Conservation (phyloP, 2,329 filamentous ascomycete species). For the Herpotrichia juniperi region DNA sequence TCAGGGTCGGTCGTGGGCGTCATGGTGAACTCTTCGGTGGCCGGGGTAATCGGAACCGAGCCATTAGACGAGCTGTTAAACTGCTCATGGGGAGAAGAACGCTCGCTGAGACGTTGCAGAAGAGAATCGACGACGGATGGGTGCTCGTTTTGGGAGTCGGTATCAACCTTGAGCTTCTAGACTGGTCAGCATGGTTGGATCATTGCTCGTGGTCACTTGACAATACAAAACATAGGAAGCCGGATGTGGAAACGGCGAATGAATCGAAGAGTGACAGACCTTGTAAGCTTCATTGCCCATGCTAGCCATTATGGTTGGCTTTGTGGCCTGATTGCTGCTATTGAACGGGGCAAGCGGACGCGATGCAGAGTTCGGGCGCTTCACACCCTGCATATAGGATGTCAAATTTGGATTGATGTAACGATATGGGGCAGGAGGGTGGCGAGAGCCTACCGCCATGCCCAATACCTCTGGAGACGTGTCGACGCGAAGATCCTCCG, state of each 20-base stretch:
- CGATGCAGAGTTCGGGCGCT: slow-evolving; percentile 27
- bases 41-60: slow-evolving; percentile 68
- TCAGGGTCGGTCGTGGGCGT: slow-evolving; percentile 34
- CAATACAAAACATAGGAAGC: background rate
- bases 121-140: slow-evolving; percentile 63
- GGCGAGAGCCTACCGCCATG: slow-evolving; percentile 37
- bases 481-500: slow-evolving; percentile 39
- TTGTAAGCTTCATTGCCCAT: slow-evolving; percentile 29
- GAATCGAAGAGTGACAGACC: slow-evolving; percentile 32
- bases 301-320: slow-evolving; percentile 10
- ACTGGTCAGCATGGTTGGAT: slow-evolving; percentile 38
- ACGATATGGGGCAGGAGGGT: slow-evolving; percentile 20
- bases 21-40: slow-evolving; percentile 58
- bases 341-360: slow-evolving; percentile 45
- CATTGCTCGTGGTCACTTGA: background rate
- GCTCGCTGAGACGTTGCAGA: slow-evolving; percentile 73
- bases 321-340: slow-evolving; percentile 35
- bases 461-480: slow-evolving; percentile 43
- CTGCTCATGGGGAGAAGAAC: slow-evolving; percentile 52
- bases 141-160: slow-evolving; percentile 24
- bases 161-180: slow-evolving; percentile 56
- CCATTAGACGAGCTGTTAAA: slow-evolving; percentile 62
- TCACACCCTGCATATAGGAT: slow-evolving; percentile 43
- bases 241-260: no score
- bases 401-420: slow-evolving; percentile 37